These are phyloP conservation scores for Cyclospora cayetanensis DNA, from an alignment of 169 alveolate species.

Conservation along the genomic window DNA sequence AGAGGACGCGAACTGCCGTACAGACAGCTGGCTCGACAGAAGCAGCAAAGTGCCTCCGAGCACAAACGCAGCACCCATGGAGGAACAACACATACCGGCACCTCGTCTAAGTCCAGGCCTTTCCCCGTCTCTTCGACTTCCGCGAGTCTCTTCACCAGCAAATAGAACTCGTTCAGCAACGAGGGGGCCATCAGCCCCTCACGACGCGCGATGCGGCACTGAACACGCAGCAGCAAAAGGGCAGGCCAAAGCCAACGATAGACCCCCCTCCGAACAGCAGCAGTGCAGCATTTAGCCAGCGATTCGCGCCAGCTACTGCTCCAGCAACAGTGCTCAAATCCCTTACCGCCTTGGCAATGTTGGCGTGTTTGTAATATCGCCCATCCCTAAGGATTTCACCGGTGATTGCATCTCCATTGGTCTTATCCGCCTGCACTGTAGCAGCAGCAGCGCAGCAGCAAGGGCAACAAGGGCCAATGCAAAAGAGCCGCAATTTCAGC, in stretches of 20 bases:
- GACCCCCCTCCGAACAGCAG: neutral
- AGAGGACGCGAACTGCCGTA: neutral
- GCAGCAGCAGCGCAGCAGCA: conserved; percentile 11
- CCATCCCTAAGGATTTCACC: conserved; percentile 76
- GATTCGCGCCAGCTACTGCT: neutral
- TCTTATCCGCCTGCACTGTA: conserved; percentile 54
- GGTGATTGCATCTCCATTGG: conserved; percentile 48
- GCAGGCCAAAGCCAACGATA: no score
- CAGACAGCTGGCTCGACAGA: neutral
- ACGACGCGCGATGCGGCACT: conserved; percentile 74
- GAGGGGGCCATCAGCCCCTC: conserved; percentile 72
- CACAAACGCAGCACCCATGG: no score
- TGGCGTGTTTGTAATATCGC: conserved; percentile 73
- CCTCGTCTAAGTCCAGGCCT: conserved; percentile 61
- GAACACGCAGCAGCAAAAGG: conserved; percentile 35
- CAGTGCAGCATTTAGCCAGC: neutral
- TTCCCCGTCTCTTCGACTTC: conserved; percentile 70
- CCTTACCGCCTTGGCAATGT: conserved; percentile 76
- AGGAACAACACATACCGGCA: conserved; percentile 57
- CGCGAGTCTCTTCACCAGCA: conserved; percentile 71
- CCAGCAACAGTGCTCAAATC: neutral
- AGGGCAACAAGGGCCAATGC: neutral
- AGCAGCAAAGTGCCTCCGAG: no score
- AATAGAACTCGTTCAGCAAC: conserved; percentile 67
- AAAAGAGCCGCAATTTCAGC: neutral